Evolutionary conservation across 768 basidiomycete species (phyloP).

Genomic region (Lactarius psammicola): DNA sequence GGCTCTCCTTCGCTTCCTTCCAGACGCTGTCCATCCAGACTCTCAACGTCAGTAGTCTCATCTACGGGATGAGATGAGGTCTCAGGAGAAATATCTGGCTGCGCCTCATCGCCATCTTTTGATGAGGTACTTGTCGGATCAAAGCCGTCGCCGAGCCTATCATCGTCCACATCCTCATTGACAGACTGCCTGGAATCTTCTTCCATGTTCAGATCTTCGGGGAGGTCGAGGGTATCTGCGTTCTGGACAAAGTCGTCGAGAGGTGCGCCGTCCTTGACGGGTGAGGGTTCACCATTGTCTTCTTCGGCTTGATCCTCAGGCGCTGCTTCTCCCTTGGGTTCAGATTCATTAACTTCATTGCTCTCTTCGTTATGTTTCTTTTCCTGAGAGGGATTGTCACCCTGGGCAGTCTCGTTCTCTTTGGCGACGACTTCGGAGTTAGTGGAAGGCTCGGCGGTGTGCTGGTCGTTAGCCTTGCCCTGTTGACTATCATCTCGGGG

Average conservation of each 20-base stretch:
- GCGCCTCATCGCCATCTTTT: slow-evolving; percentile 18
- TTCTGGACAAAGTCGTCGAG: slow-evolving; percentile 78
- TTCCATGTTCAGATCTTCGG: slow-evolving; percentile 77
- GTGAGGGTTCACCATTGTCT: slow-evolving; percentile 44
- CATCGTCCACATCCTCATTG: slow-evolving; percentile 37
- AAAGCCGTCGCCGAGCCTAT: slow-evolving; percentile 24
- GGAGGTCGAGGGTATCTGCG: slow-evolving; percentile 81
- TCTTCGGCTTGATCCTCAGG: slow-evolving; percentile 34
- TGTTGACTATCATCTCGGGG: slow-evolving; percentile 52
- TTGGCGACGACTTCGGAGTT: slow-evolving; percentile 78
- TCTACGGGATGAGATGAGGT: slow-evolving; percentile 8
- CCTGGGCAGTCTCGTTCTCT: slow-evolving; percentile 48
- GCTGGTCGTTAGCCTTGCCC: slow-evolving; percentile 60
- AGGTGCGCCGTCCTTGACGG: slow-evolving; percentile 57
- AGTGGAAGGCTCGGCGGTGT: slow-evolving; percentile 48
- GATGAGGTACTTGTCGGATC: slow-evolving; percentile 27
- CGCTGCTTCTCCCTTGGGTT: slow-evolving; percentile 34
- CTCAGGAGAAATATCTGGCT: slow-evolving; percentile 2
- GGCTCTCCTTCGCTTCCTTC: slow-evolving; percentile 37
- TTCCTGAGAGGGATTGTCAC: slow-evolving; percentile 37
- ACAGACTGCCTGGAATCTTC: slow-evolving; percentile 33
- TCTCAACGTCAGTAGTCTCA: slow-evolving; percentile 2
- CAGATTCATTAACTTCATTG: slow-evolving; percentile 33
- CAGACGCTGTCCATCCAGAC: slow-evolving; percentile 10
- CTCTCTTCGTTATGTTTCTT: slow-evolving; percentile 34